Evolutionary conservation across 805 yeast genomes (phyloP).

Genomic region (Saccharomycopsis javanensis): DNA sequence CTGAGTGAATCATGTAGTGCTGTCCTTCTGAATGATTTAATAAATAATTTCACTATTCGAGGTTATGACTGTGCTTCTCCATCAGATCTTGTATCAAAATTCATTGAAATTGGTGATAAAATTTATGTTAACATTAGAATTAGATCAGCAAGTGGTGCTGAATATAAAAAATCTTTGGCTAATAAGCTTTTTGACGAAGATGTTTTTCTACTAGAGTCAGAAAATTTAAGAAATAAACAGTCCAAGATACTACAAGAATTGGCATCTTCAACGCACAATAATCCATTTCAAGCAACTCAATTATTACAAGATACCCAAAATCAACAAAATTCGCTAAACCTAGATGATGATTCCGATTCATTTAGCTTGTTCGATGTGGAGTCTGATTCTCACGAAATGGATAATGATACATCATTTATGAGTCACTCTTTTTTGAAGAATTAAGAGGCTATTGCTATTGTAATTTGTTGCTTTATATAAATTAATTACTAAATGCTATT

Average conservation of each 20-base stretch:
- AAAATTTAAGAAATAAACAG: not conserved
- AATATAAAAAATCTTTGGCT: not conserved
- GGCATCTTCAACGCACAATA: not conserved
- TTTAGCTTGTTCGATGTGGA: not conserved
- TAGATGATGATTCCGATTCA: not conserved
- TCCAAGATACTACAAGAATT: not conserved
- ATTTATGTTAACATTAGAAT: not conserved
- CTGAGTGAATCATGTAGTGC: not conserved
- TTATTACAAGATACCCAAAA: not conserved
- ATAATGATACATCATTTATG: not conserved
- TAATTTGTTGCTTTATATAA: no score
- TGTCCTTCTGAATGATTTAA: not conserved
- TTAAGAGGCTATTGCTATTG: not conserved
- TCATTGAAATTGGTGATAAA: not conserved
- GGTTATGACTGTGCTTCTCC: not conserved
- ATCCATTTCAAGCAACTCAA: constrained; percentile 2
- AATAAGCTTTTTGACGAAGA: not conserved
- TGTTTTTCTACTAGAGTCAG: not conserved
- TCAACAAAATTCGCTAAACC: not conserved
- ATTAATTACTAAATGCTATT: no score
- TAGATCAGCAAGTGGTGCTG: not conserved
- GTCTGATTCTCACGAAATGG: not conserved
- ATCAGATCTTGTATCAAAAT: not conserved
- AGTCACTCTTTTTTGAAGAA: not conserved
- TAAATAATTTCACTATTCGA: not conserved